phyloP scores from a whole-genome alignment of 2,329 filamentous ascomycete genomes.

The Gaeumannomyces sp. region DNA sequence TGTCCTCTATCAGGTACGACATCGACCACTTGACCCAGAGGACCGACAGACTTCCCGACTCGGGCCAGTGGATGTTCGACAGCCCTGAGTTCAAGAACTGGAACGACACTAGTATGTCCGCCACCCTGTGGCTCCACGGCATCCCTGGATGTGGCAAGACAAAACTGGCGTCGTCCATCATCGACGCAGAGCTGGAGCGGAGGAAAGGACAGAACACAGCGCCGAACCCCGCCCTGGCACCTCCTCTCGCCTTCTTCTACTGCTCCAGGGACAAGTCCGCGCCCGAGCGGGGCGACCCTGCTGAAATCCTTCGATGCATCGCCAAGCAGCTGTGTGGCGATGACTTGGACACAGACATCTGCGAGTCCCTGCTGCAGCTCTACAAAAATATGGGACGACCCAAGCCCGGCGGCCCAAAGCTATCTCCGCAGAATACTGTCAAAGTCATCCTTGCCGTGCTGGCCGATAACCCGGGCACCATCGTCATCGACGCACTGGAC shows the following conservation, averaged over 20 bases:
- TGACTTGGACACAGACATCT: background rate
- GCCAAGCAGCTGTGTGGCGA: background rate
- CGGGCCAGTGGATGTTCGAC: background rate
- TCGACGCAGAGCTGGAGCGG: background rate
- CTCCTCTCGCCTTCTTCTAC: background rate
- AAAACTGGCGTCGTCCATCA: background rate
- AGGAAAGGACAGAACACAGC: background rate
- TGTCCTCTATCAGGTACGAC: background rate
- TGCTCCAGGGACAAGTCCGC: background rate
- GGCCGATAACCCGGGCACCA: background rate
- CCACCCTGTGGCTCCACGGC: background rate
- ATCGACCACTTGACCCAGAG: background rate
- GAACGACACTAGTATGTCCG: background rate
- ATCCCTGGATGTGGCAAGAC: background rate
- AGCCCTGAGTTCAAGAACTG: background rate
- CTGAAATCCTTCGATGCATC: background rate
- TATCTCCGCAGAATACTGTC: background rate
- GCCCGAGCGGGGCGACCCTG: background rate
- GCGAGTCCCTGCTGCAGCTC: background rate
- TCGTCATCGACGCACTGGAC: background rate
- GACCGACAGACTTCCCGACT: background rate
- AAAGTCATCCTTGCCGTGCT: background rate
- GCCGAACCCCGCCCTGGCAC: too few relatives aligned
- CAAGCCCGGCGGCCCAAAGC: background rate
- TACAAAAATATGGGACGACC: background rate